Percentiles rank a stretch among this genome's conserved stretches.
Conservation (phyloP, 2,329 filamentous ascomycete species). For the Diplodia intermedia region DNA sequence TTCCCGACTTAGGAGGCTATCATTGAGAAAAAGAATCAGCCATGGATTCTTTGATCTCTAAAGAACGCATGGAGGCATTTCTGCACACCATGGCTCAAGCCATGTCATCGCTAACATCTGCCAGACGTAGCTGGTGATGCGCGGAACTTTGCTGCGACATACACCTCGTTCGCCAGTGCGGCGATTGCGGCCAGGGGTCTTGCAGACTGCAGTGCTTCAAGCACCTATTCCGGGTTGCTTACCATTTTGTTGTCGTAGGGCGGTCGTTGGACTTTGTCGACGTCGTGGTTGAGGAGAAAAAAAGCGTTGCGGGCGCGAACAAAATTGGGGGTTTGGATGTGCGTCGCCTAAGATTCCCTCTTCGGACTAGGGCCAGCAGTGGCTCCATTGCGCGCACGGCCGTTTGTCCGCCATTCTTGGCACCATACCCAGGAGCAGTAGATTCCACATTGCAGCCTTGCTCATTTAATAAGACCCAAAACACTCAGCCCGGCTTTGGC, state of each 20-base stretch:
- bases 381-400: neutral
- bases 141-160: slow-evolving; percentile 32
- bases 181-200: slow-evolving; percentile 20
- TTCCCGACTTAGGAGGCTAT: slow-evolving; percentile 96
- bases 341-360: slow-evolving; percentile 8
- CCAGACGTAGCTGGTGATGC: slow-evolving; percentile 16
- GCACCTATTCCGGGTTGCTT: slow-evolving; percentile 21
- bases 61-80: slow-evolving; percentile 29
- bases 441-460: neutral
- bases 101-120: slow-evolving; percentile 31
- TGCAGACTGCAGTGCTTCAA: slow-evolving; percentile 19
- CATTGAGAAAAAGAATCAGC: slow-evolving; percentile 99
- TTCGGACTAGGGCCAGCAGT: neutral
- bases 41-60: slow-evolving; percentile 49
- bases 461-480: neutral
- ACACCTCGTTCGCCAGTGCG: slow-evolving; percentile 1
- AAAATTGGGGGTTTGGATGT: slow-evolving; percentile 26
- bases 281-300: slow-evolving; percentile 31
- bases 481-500: neutral
- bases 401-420: neutral
- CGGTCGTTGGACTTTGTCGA: slow-evolving; percentile 31
- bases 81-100: slow-evolving; percentile 30
- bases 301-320: neutral
- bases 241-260: slow-evolving; percentile 33
- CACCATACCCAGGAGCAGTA: neutral